Conservation (phyloP, 2,329 filamentous ascomycete genomes). For the Drechslerella dactyloides region DNA sequence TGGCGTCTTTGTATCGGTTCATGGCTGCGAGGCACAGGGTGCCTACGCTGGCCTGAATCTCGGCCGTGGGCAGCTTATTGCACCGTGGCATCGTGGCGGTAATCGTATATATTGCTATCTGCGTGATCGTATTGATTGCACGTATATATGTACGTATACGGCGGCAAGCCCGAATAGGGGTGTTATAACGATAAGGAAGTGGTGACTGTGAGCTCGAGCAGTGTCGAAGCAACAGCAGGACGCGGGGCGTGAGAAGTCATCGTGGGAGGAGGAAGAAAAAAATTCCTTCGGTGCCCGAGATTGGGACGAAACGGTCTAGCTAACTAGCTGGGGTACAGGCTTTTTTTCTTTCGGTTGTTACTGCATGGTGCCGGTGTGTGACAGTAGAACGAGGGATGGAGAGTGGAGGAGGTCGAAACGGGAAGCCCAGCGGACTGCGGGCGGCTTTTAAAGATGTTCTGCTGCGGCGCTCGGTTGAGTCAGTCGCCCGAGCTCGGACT, state of each 20-base stretch:
- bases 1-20: constrained; percentile 42
- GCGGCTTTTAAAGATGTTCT: constrained; percentile 48
- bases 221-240: neutral
- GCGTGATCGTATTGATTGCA: neutral
- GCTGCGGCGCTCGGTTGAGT: constrained; percentile 5
- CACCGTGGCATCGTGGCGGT: constrained; percentile 38
- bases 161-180: no score
- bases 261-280: constrained; percentile 23
- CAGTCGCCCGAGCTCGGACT: constrained; percentile 18
- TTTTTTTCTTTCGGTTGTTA: constrained; percentile 6
- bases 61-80: constrained; percentile 37
- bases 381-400: constrained; percentile 4
- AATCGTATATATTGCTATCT: neutral
- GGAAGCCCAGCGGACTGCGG: constrained; percentile 35
- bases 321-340: neutral
- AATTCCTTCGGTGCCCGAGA: neutral
- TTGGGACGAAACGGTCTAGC: neutral
- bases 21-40: constrained; percentile 47
- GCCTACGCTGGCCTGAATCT: constrained; percentile 49
- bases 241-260: constrained; percentile 27
- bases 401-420: constrained; percentile 40
- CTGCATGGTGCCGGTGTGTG: constrained; percentile 5
- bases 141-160: no score
- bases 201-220: no score
- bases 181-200: no score